Base-by-base conservation (phyloP, 441 rosid species). In the Eruca vesicaria region DNA sequence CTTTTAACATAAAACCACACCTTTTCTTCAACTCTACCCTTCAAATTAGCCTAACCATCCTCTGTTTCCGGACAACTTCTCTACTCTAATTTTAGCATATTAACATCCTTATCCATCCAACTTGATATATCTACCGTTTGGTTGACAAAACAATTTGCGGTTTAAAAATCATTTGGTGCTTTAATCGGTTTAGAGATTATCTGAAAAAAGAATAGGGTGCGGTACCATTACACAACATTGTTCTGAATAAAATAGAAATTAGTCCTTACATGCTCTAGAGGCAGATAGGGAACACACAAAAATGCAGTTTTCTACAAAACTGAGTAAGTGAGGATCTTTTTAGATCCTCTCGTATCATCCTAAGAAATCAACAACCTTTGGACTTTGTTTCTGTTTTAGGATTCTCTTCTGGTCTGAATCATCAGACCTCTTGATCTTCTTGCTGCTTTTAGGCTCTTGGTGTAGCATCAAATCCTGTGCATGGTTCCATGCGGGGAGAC, bases 311-410 rank as follows among this genome's bases (percentile, higher is more conserved):
- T 23, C 3, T 23, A 23, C 26, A 23, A 23, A 23, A 23, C n/a
- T n/a, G n/a, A n/a, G n/a, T n/a, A 71, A 77, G 28, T 77, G 80
- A 65, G 7, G 66, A 63, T 57, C 64, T 28, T 52, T 35, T 36
- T 2, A 61, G 63, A 52, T 61, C 50, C 1, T 53, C 23, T 14
- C 5, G 38, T 31, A 63, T 76, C 66, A 88, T 63, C 89, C 92
- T 10, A 71, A 76, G 79, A 88, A 90, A 81, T 80, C 88, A 16
- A 94, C 86, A 35, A 90, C 89, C 88, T 86, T 95, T 59, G 86
- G 83, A 55, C 86, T 91, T 75, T 82, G 78, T 52, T 85, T 79
- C 87, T 81, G 92, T 83, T 82, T 82, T 38, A 78, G 63, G 72
- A 12, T 65, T 53, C 57, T 86, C 56, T 72, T 83, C 48, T 82